Evolutionary conservation across 2,329 filamentous ascomycete species (phyloP), one percentile per base, ranked within the genome.

Genomic region (Neoarthrinium moseri): DNA sequence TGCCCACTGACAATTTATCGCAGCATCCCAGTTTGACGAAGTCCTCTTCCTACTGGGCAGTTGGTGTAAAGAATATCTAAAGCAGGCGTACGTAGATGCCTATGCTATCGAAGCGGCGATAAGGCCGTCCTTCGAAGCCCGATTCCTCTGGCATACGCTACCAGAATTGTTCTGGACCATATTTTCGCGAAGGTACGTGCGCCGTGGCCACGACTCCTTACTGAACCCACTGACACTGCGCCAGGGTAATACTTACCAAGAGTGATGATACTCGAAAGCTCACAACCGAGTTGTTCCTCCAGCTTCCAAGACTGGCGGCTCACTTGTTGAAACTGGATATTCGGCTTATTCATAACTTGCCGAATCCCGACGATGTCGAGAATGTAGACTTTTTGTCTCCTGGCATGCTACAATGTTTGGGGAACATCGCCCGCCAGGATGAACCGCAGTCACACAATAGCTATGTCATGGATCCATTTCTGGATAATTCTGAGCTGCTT

Each of bases 311-410:
- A 46, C 58, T 85, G 35, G 66, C 78, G 1, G 76, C 73, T 11
- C 71, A 70, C 49, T 76, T 83, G 48, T 62, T 83, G 43, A 58
- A 65, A 12, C 61, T 81, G 49, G 81, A 85, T 55, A 53, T 65
- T 27, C 56, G 57, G 40, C 64, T 62, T 3, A 50, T 77, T 17
- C 50, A 58, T 20, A 52, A 49, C 15, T 43, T 46, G 17, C 7
- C 40, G 5, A 36, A 54, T 3, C 52, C 59, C 6, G 63, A 64
- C 10, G 62, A 63, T 7, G 52, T 57, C 4, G 57, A 56, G 17
- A 60, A 67, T 6, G 65, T 68, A 10, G 67, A 71, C 11, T 60
- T 75, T 22, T 60, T 70, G 24, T 76, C 72, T 6, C 62, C 65
- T 3, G 51, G 50, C 5, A 83, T 78, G 47, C 62, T 84, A 10